Evolutionary conservation across 495 filamentous ascomycete genomes (phyloP).

Genomic region (Sordaria brevicollis): DNA sequence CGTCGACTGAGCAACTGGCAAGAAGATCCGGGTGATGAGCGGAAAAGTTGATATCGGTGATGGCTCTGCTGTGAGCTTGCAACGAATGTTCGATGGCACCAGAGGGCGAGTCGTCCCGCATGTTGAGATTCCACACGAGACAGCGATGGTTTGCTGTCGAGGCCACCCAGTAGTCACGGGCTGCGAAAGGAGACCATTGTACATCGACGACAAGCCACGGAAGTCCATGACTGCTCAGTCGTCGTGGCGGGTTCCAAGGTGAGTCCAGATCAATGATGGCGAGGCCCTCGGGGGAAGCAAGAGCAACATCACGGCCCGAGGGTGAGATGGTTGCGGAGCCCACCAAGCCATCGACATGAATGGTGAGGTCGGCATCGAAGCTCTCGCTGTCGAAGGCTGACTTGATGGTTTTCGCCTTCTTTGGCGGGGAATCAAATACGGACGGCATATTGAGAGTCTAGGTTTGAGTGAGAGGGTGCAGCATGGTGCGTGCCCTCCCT

Average conservation of each 20-base stretch:
- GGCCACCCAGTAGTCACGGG: slow-evolving; percentile 83
- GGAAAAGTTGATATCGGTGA: slow-evolving; percentile 95
- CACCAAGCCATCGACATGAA: slow-evolving; percentile 62
- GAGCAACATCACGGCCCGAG: slow-evolving; percentile 81
- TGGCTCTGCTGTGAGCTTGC: slow-evolving; percentile 79
- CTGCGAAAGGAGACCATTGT: slow-evolving; percentile 92
- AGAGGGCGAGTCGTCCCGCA: slow-evolving; percentile 58
- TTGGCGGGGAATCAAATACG: slow-evolving; percentile 32
- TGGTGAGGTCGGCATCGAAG: slow-evolving; percentile 74
- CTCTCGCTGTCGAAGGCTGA: slow-evolving; percentile 79
- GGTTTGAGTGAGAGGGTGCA: background rate
- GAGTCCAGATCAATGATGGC: slow-evolving; percentile 92
- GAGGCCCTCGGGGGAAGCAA: slow-evolving; percentile 81
- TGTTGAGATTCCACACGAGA: slow-evolving; percentile 84
- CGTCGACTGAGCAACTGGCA: slow-evolving; percentile 87
- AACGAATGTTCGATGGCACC: slow-evolving; percentile 77
- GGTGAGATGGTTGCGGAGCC: slow-evolving; percentile 73
- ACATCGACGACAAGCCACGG: slow-evolving; percentile 98
- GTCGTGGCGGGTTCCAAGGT: slow-evolving; percentile 77
- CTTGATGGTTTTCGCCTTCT: slow-evolving; percentile 38
- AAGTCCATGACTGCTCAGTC: slow-evolving; percentile 69
- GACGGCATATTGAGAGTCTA: slow-evolving; percentile 24
- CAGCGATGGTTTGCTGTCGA: slow-evolving; percentile 93
- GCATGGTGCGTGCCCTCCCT: background rate
- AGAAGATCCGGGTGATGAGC: slow-evolving; percentile 84